Evolutionary conservation across 1,284 basidiomycete genomes (phyloP).

Genomic region (Mrakiaceae sp.): DNA sequence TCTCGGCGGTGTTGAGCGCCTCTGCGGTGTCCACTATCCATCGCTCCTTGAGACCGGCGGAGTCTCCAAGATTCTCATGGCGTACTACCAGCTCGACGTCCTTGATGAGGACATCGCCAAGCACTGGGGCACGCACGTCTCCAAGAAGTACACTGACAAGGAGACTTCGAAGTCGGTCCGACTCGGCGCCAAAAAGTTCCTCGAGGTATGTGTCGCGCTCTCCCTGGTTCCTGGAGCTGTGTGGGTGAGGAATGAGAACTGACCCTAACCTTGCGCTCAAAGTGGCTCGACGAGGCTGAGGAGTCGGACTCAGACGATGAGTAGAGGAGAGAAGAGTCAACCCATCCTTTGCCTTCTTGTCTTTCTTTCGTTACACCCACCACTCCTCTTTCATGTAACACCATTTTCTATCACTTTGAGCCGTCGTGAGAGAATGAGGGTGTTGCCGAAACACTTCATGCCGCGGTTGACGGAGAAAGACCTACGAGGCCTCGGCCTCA

Average conservation of each 20-base stretch:
- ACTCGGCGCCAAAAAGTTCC: conserved; percentile 88
- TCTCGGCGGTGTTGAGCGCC: conserved; percentile 76
- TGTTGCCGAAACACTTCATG: too few relatives aligned
- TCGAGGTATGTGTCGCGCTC: conserved; percentile 46
- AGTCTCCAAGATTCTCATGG: conserved; percentile 91
- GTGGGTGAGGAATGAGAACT: not conserved
- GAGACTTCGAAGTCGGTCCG: conserved; percentile 91
- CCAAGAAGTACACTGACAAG: conserved; percentile 95
- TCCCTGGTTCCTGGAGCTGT: not conserved
- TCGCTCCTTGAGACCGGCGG: conserved; percentile 40
- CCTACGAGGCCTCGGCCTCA: too few relatives aligned
- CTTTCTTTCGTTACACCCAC: too few relatives aligned
- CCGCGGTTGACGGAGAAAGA: too few relatives aligned
- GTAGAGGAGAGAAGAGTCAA: too few relatives aligned
- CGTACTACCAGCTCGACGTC: conserved; percentile 82
- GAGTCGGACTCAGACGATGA: conserved; percentile 15
- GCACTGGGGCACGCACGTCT: conserved; percentile 94
- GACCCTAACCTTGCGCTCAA: not conserved
- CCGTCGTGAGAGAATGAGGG: too few relatives aligned
- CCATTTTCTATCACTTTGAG: too few relatives aligned
- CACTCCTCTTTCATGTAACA: too few relatives aligned
- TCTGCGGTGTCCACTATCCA: conserved; percentile 59
- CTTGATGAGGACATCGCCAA: conserved; percentile 83
- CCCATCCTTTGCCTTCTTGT: too few relatives aligned
- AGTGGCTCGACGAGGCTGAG: conserved; percentile 33